Base-by-base conservation (phyloP, 2,329 filamentous ascomycete genomes). In the Calonectria naviculata region DNA sequence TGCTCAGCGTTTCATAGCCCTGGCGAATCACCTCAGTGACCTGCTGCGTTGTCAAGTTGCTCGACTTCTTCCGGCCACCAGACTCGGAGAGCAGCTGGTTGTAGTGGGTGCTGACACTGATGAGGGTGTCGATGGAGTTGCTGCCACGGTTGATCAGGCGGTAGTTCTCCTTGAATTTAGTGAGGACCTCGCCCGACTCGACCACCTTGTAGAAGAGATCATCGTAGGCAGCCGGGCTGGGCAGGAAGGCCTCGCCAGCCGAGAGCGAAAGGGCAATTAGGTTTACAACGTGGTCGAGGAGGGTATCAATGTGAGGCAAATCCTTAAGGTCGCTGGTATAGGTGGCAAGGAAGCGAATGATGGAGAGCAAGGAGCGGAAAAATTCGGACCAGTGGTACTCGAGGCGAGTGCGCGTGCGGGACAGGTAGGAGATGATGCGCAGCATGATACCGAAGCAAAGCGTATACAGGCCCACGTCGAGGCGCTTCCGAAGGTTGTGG, bases 151-250 rank as follows among this genome's bases (percentile, higher is more conserved):
- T 89, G 2, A 84, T 85, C 19, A 93, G 83, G 5, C 85, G 84
- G 82, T 97, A 98, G 12, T 90, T 92, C 73, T 95, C 91, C 46
- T 94, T 91, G 84, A 98, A 98, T 79, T 94, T 95, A 36, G 89
- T 85, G 26, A 98, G 88, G 15, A 94, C 89, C 60, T 97, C 94
- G 13, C 95, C 95, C 2, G 93, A 94, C 83, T 99, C 97, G 29
- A 98, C 95, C 2, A 98, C 90, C 84, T 99, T 99, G 89, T 99
- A 99, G 85, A 99, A 98, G 0, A 99, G 88, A 79, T 99, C 97
- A 78, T 99, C 97, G 82, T 98, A 98, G 2, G 94, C 92, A 21
- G 93, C 90, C 0, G 95, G 92, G 34, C 94, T 94, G 0, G 96
- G 97, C 9, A 99, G 88, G 83, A 99, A 98, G 3, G 93, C 92